These are phyloP conservation scores for Penicillium paxilli DNA, from an alignment of 495 filamentous ascomycete genomes.

Conservation along the genomic window DNA sequence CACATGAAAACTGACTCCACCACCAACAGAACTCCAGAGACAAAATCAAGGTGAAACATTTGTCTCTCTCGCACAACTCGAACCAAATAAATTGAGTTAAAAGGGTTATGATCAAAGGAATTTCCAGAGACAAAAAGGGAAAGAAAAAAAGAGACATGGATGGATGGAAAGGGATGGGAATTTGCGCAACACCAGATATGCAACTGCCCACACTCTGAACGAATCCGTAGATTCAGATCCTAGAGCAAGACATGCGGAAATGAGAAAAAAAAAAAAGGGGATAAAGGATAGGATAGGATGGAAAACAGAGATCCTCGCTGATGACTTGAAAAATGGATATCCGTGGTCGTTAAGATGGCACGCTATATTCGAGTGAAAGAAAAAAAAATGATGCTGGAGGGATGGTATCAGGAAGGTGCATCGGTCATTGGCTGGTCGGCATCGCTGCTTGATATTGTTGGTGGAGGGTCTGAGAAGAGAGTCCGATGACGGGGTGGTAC, in stretches of 20 bases:
- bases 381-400: slow-evolving; percentile 8
- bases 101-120: background rate
- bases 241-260: background rate
- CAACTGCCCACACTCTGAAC: background rate
- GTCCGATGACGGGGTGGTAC: slow-evolving; percentile 18
- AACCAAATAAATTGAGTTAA: background rate
- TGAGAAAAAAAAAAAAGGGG: background rate
- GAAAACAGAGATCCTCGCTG: slow-evolving; percentile 10
- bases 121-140: background rate
- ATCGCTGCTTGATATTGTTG: slow-evolving; percentile 28
- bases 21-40: background rate
- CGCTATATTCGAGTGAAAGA: slow-evolving; percentile 12
- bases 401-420: slow-evolving; percentile 30
- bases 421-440: slow-evolving; percentile 44
- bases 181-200: background rate
- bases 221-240: background rate
- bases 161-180: background rate
- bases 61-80: background rate
- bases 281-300: background rate
- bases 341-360: slow-evolving; percentile 26
- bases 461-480: slow-evolving; percentile 36
- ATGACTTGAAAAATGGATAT: slow-evolving; percentile 23
- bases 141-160: background rate
- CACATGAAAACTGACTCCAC: background rate
- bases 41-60: background rate